phyloP scores from a whole-genome alignment of 2,329 filamentous ascomycete species.

The Hypoxylon sp. region DNA sequence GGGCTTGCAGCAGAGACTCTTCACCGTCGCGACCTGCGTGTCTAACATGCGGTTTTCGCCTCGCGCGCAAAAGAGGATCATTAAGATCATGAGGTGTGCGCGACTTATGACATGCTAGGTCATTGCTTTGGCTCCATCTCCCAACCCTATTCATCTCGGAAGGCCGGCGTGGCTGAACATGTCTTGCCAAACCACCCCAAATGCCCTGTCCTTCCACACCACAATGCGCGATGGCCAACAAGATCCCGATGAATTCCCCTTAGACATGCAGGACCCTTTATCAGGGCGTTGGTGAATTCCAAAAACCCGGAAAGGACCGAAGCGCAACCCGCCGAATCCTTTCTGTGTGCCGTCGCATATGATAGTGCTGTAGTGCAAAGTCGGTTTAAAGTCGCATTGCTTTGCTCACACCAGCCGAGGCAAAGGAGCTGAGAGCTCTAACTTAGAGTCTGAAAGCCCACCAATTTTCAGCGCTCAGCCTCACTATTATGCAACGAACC shows the following conservation, averaged over 20 bases:
- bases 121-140: slow-evolving; percentile 24
- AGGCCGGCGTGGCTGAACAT: slow-evolving; percentile 34
- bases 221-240: slow-evolving; percentile 23
- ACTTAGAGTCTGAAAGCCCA: slow-evolving; percentile 19
- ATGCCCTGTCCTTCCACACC: slow-evolving; percentile 36
- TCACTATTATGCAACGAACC: slow-evolving; percentile 42
- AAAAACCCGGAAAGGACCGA: slow-evolving; percentile 39
- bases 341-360: slow-evolving; percentile 26
- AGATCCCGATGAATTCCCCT: slow-evolving; percentile 21
- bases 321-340: slow-evolving; percentile 36
- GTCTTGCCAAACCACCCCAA: slow-evolving; percentile 21
- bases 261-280: slow-evolving; percentile 32
- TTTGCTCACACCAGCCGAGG: slow-evolving; percentile 36
- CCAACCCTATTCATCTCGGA: slow-evolving; percentile 26
- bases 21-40: slow-evolving; percentile 7
- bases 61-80: slow-evolving; percentile 22
- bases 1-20: slow-evolving; percentile 18
- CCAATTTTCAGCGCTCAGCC: slow-evolving; percentile 46
- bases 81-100: slow-evolving; percentile 20
- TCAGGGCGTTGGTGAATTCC: slow-evolving; percentile 22
- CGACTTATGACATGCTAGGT: slow-evolving; percentile 17
- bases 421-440: slow-evolving; percentile 45
- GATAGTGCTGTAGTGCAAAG: slow-evolving; percentile 14
- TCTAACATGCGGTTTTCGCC: slow-evolving; percentile 12
- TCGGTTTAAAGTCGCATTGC: slow-evolving; percentile 26